Base-by-base conservation (phyloP, 2,329 filamentous ascomycete genomes). In the Trichocomaceae sp. region DNA sequence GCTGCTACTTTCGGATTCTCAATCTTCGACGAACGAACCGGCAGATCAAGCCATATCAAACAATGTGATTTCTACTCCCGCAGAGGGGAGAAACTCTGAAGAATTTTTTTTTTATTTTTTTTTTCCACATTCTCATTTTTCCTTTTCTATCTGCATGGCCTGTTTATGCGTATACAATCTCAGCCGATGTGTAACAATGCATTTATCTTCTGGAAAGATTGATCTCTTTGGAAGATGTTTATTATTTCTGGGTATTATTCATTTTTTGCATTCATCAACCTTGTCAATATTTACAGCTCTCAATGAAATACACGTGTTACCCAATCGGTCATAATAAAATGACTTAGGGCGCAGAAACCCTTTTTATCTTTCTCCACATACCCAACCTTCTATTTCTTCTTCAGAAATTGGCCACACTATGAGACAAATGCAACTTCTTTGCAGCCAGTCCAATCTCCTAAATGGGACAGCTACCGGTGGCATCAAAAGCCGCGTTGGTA, bases 1-100 rank as follows among this genome's bases (percentile, higher is more conserved):
- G 90, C 92, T 37, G 89, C 89, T 37, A 86, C 82, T 57, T 82
- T 83, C 57, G 91, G 91, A 22, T 95, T 89, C 70, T 81, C 88
- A 64, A 83, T 92, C 66, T 96, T 92, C 69, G 82, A 92, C 64
- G 81, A 85, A 60, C 78, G 78, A 62, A 95, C 89, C 3, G 88
- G 91, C 52, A 84, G 84, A 70, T 83, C 80, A 56, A 86, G 79
- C 61, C 86, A 90, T 68, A 79, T 90, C 47, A 78, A 79, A 56
- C 86, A 87, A 64, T 85, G 82, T 65, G 80, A 83, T 57, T 88
- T 88, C 74, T 90, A 83, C 71, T 91, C 88, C n/a, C 68, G 75
- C 53, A 64, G 74, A 50, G 77, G 78, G n/a, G 60, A 68, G 55
- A 70, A 66, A 42, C 60, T 68, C 19, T 64, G 56, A 58, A 37